A percentile compares a stretch with the other conserved stretches of the same genome.
Evolutionary conservation across 306 rosid genomes (phyloP).

Genomic region (Prunus mume): DNA sequence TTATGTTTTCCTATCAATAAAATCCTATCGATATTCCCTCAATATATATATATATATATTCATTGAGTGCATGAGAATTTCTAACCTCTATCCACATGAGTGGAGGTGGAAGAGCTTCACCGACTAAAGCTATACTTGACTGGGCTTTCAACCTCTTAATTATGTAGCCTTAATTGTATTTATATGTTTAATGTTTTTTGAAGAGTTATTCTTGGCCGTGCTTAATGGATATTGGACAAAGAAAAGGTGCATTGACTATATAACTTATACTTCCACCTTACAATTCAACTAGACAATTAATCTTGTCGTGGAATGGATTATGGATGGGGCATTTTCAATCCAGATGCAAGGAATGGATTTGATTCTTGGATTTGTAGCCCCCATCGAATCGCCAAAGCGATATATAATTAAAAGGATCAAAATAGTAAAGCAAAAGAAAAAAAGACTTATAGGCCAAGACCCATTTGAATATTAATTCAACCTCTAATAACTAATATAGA

Average conservation of each 20-base stretch:
- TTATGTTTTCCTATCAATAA: too few species aligned
- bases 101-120: too few species aligned
- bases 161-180: too few species aligned
- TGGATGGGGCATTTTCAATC: conserved; percentile 6
- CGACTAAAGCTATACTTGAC: too few species aligned
- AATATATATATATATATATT: too few species aligned
- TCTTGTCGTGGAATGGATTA: not conserved
- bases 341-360: conserved; percentile 23
- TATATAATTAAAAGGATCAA: not conserved
- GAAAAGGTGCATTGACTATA: not conserved
- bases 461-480: not conserved
- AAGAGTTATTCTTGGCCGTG: not conserved
- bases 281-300: not conserved
- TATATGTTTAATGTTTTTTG: not conserved
- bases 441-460: not conserved
- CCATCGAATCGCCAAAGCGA: conserved; percentile 14
- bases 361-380: conserved; percentile 14
- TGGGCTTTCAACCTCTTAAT: too few species aligned
- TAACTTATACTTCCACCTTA: not conserved
- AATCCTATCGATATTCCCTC: too few species aligned
- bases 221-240: not conserved
- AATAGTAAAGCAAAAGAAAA: conserved; percentile 1
- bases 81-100: too few species aligned
- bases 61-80: too few species aligned
- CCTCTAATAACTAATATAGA: not conserved